These are phyloP conservation scores for Penicillium diatomitis DNA, from an alignment of 495 filamentous ascomycete genomes.

Conservation along the genomic window DNA sequence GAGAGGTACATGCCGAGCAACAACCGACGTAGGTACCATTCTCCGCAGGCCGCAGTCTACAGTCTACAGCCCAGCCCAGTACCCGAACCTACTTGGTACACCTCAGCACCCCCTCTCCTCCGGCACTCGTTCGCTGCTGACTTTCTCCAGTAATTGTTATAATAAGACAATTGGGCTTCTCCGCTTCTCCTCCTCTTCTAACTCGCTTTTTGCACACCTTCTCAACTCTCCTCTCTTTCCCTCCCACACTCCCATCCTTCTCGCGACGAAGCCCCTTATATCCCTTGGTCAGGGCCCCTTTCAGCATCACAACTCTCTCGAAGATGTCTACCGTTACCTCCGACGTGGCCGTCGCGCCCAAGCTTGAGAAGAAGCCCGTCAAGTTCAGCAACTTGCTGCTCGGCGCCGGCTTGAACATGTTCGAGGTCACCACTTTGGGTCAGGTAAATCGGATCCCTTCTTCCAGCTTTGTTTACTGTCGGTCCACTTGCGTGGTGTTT, in stretches of 20 bases:
- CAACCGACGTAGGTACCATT: not conserved
- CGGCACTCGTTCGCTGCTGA: conserved; percentile 1
- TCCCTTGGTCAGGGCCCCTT: conserved; percentile 91
- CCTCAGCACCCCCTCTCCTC: conserved; percentile 1
- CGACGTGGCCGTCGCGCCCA: conserved; percentile 38
- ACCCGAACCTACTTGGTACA: conserved; percentile 9
- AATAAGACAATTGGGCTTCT: conserved; percentile 14
- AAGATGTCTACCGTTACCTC: conserved; percentile 44
- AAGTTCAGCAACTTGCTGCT: conserved; percentile 98
- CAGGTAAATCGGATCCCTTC: conserved; percentile 46
- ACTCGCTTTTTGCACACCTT: not conserved
- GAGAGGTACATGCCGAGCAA: too few relatives aligned
- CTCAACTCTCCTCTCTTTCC: conserved; percentile 3
- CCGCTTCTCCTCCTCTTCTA: conserved; percentile 7
- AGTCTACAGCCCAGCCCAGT: not conserved
- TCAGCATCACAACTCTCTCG: conserved; percentile 36
- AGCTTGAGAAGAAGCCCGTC: conserved; percentile 96
- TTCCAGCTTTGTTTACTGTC: not conserved
- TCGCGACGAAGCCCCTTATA: conserved; percentile 70
- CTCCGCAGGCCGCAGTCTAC: not conserved
- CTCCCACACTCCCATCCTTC: conserved; percentile 7
- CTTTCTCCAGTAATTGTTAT: not conserved
- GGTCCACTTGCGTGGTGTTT: too few relatives aligned
- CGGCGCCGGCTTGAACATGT: conserved; percentile 94
- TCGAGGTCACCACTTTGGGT: conserved; percentile 85